Evolutionary conservation across 306 rosid genomes (phyloP).

Genomic region (Vigna trinervia): DNA sequence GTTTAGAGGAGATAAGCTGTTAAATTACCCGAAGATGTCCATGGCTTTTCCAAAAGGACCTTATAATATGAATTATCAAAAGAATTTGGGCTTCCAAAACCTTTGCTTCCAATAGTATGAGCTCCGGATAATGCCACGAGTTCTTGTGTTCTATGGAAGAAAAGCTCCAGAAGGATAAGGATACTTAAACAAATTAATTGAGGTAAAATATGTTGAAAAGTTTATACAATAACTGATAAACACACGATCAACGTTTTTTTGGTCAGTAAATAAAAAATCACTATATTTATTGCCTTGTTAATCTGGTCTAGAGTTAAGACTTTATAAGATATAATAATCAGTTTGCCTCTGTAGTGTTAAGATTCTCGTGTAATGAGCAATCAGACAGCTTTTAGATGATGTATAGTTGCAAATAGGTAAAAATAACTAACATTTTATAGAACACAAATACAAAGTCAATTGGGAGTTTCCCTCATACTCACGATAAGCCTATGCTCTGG

Average conservation of each 20-base stretch:
- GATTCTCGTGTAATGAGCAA: conserved; percentile 22
- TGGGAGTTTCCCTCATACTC: conserved; percentile 55
- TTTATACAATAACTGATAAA: conserved; percentile 8
- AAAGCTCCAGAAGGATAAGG: conserved; percentile 38
- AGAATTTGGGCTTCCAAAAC: conserved; percentile 80
- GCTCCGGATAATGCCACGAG: conserved; percentile 97
- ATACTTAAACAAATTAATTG: conserved; percentile 23
- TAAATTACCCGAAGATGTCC: conserved; percentile 68
- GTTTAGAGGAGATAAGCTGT: conserved; percentile 31
- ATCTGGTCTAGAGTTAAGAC: conserved; percentile 29
- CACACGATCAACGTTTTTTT: conserved; percentile 11
- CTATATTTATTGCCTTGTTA: conserved; percentile 11
- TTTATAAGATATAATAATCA: conserved; percentile 22
- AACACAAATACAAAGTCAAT: conserved; percentile 41
- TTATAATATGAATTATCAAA: conserved; percentile 92
- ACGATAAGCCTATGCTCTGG: conserved; percentile 82
- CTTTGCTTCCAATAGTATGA: conserved; percentile 93
- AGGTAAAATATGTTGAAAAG: conserved; percentile 9
- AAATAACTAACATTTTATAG: conserved; percentile 17
- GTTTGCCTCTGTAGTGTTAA: neutral
- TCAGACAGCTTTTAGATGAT: conserved; percentile 25
- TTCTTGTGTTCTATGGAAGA: conserved; percentile 75
- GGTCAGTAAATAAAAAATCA: neutral
- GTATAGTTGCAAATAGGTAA: conserved; percentile 4
- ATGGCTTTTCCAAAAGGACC: conserved; percentile 86